These are phyloP conservation scores for Cladosporium sphaerospermum DNA, from an alignment of 2,329 filamentous ascomycete species.

Conservation along the genomic window DNA sequence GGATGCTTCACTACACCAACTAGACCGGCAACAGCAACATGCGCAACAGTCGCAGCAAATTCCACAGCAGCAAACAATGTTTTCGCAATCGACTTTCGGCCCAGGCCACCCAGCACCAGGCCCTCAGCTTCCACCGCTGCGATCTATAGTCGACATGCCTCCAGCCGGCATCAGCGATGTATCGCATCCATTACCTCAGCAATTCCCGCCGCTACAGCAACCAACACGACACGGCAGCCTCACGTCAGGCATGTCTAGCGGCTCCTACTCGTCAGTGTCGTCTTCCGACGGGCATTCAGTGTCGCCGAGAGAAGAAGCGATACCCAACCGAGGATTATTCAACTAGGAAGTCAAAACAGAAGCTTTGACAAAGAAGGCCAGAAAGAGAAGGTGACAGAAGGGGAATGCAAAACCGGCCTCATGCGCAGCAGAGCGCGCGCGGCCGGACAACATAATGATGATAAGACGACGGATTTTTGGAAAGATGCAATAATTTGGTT, in stretches of 20 bases:
- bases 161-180: not conserved
- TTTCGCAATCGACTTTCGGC: not conserved
- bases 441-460: too few species aligned
- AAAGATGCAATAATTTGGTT: too few species aligned
- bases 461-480: too few species aligned
- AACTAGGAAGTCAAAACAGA: too few species aligned
- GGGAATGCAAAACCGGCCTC: too few species aligned
- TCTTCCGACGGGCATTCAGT: conserved; percentile 3
- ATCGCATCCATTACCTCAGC: not conserved
- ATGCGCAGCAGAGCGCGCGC: too few species aligned
- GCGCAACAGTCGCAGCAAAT: not conserved
- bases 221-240: not conserved
- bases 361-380: too few species aligned
- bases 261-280: not conserved
- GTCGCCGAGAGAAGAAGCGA: not conserved
- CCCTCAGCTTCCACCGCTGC: conserved; percentile 5
- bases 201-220: not conserved
- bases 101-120: not conserved
- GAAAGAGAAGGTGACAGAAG: too few species aligned
- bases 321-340: not conserved
- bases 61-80: not conserved
- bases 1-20: not conserved
- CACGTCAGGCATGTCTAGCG: not conserved
- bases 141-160: conserved; percentile 6
- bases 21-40: not conserved